Base-by-base conservation (phyloP, 1,284 basidiomycete species). In the Cutaneotrichosporon dermatis region DNA sequence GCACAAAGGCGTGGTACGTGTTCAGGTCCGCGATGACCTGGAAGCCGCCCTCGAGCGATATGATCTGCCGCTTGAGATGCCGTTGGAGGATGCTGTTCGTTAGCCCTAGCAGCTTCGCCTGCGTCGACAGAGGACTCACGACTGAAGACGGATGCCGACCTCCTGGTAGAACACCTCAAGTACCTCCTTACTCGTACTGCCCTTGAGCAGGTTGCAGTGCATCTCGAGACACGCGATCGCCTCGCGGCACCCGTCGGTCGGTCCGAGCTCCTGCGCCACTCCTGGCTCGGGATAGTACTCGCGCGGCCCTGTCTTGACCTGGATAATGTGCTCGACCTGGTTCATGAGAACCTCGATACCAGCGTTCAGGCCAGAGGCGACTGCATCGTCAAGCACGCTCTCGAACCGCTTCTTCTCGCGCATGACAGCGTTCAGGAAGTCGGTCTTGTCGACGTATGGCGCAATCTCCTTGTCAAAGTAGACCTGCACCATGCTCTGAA, bases 91-190 rank as follows among this genome's bases (percentile, higher is more conserved):
- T 93, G 6, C 91, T 95, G 34, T 25, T 25, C 25, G 25, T 25
- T 66, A 1, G 34, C 9, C 42, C 42, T 40, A 55, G 37, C 33
- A 4, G 4, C 35, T 6, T 49, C 44, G 13, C 33, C 10, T 11
- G 9, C 43, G 16, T 44, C 45, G 12, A 10, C 9, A 48, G 11
- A 16, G 46, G 8, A 79, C 84, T 70, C 60, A 96, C 94, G 84
- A 86, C 70, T 96, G 89, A 15, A 99, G 77, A 33, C 96, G 86
- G 61, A 96, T 87, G 1, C 94, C 93, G 50, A 99, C 89, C 77
- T 99, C 95, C 77, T 95, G 89, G 74, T 98, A 92, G 76, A 99
- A 98, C 1, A 99, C 93, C 69, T 98, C 95, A 16, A 99, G 80
- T 2, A 99, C 92, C 65, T 97, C 93, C 75, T 92, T 91, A 71